Percentiles rank a stretch among this genome's conserved stretches.
Conservation (phyloP, 2,329 filamentous ascomycete species). For the Anisogramma anomala region DNA sequence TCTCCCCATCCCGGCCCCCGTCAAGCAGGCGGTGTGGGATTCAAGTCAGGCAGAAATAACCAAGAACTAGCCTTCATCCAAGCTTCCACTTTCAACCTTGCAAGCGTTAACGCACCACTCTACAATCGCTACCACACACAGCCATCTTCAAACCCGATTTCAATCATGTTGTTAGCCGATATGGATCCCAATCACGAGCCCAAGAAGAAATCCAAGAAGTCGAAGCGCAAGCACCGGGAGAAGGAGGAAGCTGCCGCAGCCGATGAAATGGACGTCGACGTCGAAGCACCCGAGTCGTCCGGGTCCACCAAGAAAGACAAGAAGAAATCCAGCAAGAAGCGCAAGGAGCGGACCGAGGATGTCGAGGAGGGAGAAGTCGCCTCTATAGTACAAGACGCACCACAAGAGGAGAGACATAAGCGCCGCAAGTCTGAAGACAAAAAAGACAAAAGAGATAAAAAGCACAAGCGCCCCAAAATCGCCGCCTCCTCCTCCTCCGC, state of each 20-base stretch:
- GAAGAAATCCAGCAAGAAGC: slow-evolving; percentile 24
- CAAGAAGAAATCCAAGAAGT: slow-evolving; percentile 12
- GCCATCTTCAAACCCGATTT: neutral
- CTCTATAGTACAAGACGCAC: neutral
- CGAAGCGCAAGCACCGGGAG: slow-evolving; percentile 15
- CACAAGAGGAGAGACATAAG: slow-evolving; percentile 11
- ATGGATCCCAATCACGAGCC: slow-evolving; percentile 13
- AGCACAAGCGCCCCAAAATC: slow-evolving; percentile 11
- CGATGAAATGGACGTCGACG: slow-evolving; percentile 14
- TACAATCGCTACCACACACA: neutral
- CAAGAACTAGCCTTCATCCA: neutral
- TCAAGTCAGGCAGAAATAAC: neutral
- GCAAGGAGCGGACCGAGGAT: slow-evolving; percentile 18
- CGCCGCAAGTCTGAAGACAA: slow-evolving; percentile 16
- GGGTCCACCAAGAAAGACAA: slow-evolving; percentile 17
- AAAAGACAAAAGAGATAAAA: slow-evolving; percentile 16
- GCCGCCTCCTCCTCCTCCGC: neutral
- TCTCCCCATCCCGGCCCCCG: too few species aligned
- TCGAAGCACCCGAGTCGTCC: slow-evolving; percentile 3
- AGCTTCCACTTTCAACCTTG: too few species aligned
- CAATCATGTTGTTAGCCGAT: slow-evolving; percentile 8
- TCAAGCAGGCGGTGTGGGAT: too few species aligned
- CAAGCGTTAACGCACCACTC: neutral
- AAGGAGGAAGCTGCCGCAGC: slow-evolving; percentile 2
- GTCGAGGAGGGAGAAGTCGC: slow-evolving; percentile 16